Conservation (phyloP, 495 filamentous ascomycete species). For the Clavariopsis aquatica region DNA sequence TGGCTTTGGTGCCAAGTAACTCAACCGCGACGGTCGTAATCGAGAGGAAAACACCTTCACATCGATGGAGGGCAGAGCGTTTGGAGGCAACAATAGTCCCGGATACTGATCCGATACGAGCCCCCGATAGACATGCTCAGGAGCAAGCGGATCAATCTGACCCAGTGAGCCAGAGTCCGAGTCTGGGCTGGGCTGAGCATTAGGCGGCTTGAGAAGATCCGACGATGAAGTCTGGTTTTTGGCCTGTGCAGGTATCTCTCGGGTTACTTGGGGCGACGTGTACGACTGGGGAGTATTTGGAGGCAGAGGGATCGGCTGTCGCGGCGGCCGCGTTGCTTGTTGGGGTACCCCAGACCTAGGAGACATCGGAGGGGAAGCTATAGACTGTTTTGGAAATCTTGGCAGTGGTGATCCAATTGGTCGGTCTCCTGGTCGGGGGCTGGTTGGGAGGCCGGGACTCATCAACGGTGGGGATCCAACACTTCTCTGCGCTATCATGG, state of each 20-base stretch:
- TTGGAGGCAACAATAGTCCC: constrained; percentile 78
- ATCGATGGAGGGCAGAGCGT: constrained; percentile 82
- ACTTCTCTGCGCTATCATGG: constrained; percentile 41
- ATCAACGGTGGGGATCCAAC: constrained; percentile 58
- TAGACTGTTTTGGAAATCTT: constrained; percentile 58
- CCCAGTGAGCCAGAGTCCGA: constrained; percentile 43
- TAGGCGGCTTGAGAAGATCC: constrained; percentile 34
- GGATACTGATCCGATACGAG: constrained; percentile 82
- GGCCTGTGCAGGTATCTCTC: constrained; percentile 31
- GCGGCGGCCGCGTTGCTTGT: constrained; percentile 69
- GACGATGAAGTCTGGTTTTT: constrained; percentile 26
- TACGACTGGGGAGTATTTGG: constrained; percentile 62
- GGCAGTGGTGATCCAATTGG: constrained; percentile 72
- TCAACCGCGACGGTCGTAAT: constrained; percentile 86
- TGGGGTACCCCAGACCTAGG: constrained; percentile 61
- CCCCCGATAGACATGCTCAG: constrained; percentile 60
- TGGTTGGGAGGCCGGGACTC: constrained; percentile 85
- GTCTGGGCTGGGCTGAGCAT: constrained; percentile 44
- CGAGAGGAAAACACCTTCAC: constrained; percentile 88
- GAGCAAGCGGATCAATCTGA: constrained; percentile 42
- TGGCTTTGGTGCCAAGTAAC: constrained; percentile 67
- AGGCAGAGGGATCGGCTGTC: constrained; percentile 66
- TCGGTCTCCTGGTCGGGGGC: constrained; percentile 80
- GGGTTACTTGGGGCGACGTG: constrained; percentile 49
- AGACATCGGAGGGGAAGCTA: constrained; percentile 67